Evolutionary conservation across 2,329 filamentous ascomycete species (phyloP), one percentile per base, ranked within the genome.

Genomic region (Fusarium sp.): DNA sequence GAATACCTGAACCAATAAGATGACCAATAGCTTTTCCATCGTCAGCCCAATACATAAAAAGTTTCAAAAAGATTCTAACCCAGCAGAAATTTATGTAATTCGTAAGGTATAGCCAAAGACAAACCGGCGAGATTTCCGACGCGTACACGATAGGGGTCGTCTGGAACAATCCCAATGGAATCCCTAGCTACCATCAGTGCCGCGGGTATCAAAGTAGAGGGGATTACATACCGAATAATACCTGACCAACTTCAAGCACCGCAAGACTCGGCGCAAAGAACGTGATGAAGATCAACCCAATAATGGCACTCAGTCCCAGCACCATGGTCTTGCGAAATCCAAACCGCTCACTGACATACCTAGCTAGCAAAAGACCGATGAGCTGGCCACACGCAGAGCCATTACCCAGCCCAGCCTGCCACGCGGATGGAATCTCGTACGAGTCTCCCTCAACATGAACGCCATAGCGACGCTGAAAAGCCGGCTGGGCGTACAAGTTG

Each of bases 81-180:
- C 45, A 50, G 45, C 45, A 73, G 64, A 35, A 62, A 54, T 45
- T 67, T 58, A 62, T 34, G 37, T 62, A 74, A 10, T 38, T 72
- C 5, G 64, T 70, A 40, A 74, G 64, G 54, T 74, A 72, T 1
- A 64, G 61, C 3, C 67, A 64, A 10, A 74, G 71, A 18, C 62
- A 34, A 14, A 68, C 56, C 16, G 71, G 71, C 31, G 60, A 60
- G 42, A 74, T 66, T 31, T 74, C 69, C 13, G 66, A 22, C 27
- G 65, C 69, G 47, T 74, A 74, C 5, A 69, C 77, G 20, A 50
- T 24, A 16, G 45, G n/a, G n/a, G 20, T 22, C 5, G 45, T 50
- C 45, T 50, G 45, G 45, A 50, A 50, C 8, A 50, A 11, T 22
- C 45, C 45, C n/a, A 22, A 6, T 10, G 24, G 45, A 45, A 45